These are phyloP conservation scores for Haplosporangium sp. DNA, from an alignment of 371 early-diverging fungal species.

Conservation along the genomic window DNA sequence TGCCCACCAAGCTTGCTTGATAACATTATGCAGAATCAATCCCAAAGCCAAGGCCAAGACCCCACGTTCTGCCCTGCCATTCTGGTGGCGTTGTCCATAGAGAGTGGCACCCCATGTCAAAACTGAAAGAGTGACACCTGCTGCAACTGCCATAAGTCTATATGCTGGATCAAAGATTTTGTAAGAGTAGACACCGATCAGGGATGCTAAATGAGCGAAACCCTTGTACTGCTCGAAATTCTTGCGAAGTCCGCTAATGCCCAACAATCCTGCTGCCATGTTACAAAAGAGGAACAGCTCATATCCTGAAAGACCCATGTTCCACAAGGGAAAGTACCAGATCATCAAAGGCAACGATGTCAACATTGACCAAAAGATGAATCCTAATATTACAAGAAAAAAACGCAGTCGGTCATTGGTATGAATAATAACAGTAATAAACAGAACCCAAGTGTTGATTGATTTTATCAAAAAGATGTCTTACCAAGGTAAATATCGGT, in stretches of 20 bases:
- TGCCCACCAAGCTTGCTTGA: conserved; percentile 81
- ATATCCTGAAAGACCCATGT: conserved; percentile 89
- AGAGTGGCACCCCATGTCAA: conserved; percentile 71
- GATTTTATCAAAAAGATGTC: not conserved
- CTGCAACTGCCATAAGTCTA: conserved; percentile 71
- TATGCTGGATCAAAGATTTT: conserved; percentile 64
- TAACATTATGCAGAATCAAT: conserved; percentile 72
- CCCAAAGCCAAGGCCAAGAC: conserved; percentile 76
- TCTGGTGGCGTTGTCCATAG: conserved; percentile 64
- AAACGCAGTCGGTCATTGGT: not conserved
- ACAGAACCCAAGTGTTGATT: not conserved
- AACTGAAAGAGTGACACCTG: conserved; percentile 68
- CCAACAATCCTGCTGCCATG: conserved; percentile 69
- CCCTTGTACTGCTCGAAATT: conserved; percentile 68
- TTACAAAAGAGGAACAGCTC: conserved; percentile 80
- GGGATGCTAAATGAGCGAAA: conserved; percentile 65
- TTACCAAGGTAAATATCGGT: conserved; percentile 71
- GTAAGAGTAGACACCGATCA: conserved; percentile 75
- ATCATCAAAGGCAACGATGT: conserved; percentile 80
- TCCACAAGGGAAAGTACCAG: conserved; percentile 91
- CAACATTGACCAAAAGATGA: conserved; percentile 84
- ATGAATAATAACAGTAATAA: not conserved
- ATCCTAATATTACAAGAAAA: conserved; percentile 56
- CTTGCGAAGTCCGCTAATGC: conserved; percentile 67
- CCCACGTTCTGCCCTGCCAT: conserved; percentile 72